Base-by-base conservation (phyloP, 352 stramenopile genomes). In the Aphanomyces stellatus region DNA sequence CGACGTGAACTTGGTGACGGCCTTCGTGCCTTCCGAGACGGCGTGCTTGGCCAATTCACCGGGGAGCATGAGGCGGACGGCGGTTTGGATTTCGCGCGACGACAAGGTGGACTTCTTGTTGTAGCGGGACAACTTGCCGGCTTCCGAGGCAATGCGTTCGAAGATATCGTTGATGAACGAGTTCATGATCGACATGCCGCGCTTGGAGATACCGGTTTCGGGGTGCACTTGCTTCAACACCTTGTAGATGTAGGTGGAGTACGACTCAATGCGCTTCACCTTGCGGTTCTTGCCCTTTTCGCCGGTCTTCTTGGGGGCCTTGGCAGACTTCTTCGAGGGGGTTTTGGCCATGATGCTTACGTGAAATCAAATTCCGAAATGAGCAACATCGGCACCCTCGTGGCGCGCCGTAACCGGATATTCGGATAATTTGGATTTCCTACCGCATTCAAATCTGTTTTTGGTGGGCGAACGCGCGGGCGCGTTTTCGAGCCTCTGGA, bases 91-190 rank as follows among this genome's bases (percentile, higher is more conserved):
- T 79, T 99, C 96, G 48, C 96, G 90, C 51, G 80, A 96, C 33
- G 89, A 97, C 51, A 99, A 77, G 34, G 96, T 99, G 34, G 90
- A 95, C 85, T 99, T 99, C 87, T 98, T 98, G 91, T 98, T 99
- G 92, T 99, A 99, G 30, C 93, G 91, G 57, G 91, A 93, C 37
- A 98, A 81, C 78, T 97, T 97, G 73, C 91, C 94, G 62, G 96
- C 95, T 81, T 99, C 95, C 51, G 87, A 92, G 31, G 96, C 95
- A 59, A 99, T 97, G 67, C 95, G 90, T 80, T 99, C 96, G 78
- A 99, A 99, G 69, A 98, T 98, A 76, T 99, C 95, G 81, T 98
- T 98, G 78, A 99, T 98, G 81, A 99, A 99, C 70, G 95, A 99
- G 88, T 98, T 98, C 93, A 98, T 98, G 85, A 99, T 98, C 57